Evolutionary conservation across 345 rosid species (phyloP).

Genomic region (Gossypium longicalyx): DNA sequence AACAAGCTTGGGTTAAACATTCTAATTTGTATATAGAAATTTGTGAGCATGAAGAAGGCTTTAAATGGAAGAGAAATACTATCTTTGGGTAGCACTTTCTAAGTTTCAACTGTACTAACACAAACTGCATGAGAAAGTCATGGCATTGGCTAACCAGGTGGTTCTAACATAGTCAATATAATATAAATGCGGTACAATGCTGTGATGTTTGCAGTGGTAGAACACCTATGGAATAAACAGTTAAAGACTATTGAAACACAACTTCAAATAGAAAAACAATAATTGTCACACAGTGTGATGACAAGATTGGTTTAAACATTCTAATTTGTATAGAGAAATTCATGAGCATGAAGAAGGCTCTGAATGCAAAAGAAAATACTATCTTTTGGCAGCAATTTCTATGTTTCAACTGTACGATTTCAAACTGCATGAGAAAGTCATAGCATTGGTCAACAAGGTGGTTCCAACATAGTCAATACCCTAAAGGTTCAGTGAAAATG

Average conservation of each 20-base stretch:
- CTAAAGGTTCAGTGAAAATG: not conserved
- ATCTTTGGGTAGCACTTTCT: not conserved
- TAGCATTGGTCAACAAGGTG: not conserved
- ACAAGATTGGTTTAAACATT: not conserved
- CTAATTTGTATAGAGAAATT: not conserved
- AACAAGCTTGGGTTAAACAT: not conserved
- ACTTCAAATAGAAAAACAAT: not conserved
- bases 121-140: not conserved
- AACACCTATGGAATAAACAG: not conserved
- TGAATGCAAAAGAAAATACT: not conserved
- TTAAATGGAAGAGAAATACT: not conserved
- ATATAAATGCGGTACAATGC: not conserved
- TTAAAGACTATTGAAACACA: not conserved
- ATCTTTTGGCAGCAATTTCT: not conserved
- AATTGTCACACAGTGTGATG: not conserved
- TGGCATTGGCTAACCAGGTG: not conserved
- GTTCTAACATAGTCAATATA: not conserved
- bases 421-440: not conserved
- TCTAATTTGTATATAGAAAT: not conserved
- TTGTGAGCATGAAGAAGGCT: not conserved
- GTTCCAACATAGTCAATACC: not conserved
- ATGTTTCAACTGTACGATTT: not conserved
- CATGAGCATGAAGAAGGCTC: not conserved
- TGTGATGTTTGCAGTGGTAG: not conserved
- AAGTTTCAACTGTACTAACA: not conserved